Conservation (phyloP, 805 yeast genomes). For the Kuraishia cidri region DNA sequence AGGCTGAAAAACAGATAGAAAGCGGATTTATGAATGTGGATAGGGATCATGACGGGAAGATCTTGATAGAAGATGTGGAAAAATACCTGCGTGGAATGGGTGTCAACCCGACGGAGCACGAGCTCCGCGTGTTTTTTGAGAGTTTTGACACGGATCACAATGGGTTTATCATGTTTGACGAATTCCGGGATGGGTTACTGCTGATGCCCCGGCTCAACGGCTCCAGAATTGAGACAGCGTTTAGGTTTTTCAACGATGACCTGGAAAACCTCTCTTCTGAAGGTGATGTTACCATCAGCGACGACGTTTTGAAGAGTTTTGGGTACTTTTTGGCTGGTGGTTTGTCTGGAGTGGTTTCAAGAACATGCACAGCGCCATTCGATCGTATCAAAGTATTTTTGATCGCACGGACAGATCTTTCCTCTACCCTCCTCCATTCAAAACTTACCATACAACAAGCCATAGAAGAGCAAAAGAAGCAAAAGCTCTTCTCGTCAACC, state of each 20-base stretch:
- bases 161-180: conserved; percentile 73
- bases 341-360: conserved; percentile 86
- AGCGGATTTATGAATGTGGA: conserved; percentile 65
- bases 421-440: conserved; percentile 59
- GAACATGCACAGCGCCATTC: conserved; percentile 96
- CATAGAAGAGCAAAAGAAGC: conserved; percentile 29
- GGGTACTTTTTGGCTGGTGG: conserved; percentile 96
- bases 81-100: conserved; percentile 53
- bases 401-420: conserved; percentile 81
- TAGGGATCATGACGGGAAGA: conserved; percentile 61
- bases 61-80: conserved; percentile 57
- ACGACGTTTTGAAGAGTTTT: conserved; percentile 72
- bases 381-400: conserved; percentile 91
- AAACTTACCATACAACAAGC: conserved; percentile 19
- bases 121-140: conserved; percentile 46
- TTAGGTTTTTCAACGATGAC: conserved; percentile 70
- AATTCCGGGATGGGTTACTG: conserved; percentile 75
- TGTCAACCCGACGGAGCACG: conserved; percentile 39
- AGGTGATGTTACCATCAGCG: conserved; percentile 83
- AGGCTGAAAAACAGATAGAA: conserved; percentile 65
- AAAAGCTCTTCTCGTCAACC: conserved; percentile 26
- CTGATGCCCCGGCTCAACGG: conserved; percentile 78
- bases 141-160: conserved; percentile 45
- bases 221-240: conserved; percentile 75
- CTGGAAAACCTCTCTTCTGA: conserved; percentile 74